These are phyloP conservation scores for Angomonas ambiguus DNA, from an alignment of 208 protist genomes.

Conservation along the genomic window DNA sequence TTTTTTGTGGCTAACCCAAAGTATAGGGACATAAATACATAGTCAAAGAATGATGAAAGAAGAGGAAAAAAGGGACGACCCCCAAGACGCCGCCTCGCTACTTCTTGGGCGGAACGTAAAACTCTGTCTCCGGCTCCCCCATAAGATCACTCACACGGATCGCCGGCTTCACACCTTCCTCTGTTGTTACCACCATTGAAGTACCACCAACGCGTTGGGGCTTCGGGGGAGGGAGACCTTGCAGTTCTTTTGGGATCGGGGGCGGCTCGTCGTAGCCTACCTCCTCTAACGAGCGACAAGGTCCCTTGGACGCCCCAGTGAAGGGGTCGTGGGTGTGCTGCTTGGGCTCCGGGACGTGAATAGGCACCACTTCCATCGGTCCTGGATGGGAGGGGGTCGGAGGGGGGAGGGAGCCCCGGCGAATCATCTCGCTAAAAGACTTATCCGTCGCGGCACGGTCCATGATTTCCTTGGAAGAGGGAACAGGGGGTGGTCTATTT, in stretches of 20 bases:
- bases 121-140: constrained; percentile 43
- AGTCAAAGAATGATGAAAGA: not conserved
- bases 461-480: constrained; percentile 62
- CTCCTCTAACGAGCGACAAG: constrained; percentile 78
- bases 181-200: constrained; percentile 73
- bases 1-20: not conserved
- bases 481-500: constrained; percentile 39
- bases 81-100: not conserved
- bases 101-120: constrained; percentile 29
- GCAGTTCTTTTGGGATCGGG: constrained; percentile 59
- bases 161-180: constrained; percentile 49
- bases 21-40: constrained; percentile 1
- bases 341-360: constrained; percentile 65
- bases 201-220: constrained; percentile 68
- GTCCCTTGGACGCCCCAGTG: constrained; percentile 49
- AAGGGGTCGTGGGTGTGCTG: constrained; percentile 51
- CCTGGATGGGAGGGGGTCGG: constrained; percentile 20
- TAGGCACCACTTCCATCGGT: constrained; percentile 69
- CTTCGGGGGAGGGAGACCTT: constrained; percentile 53
- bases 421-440: constrained; percentile 29
- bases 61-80: not conserved
- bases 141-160: constrained; percentile 46
- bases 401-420: constrained; percentile 21
- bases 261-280: constrained; percentile 76
- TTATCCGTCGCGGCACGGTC: constrained; percentile 45